Conservation (phyloP, 306 rosid species). For the Gastrolobium bilobum region DNA sequence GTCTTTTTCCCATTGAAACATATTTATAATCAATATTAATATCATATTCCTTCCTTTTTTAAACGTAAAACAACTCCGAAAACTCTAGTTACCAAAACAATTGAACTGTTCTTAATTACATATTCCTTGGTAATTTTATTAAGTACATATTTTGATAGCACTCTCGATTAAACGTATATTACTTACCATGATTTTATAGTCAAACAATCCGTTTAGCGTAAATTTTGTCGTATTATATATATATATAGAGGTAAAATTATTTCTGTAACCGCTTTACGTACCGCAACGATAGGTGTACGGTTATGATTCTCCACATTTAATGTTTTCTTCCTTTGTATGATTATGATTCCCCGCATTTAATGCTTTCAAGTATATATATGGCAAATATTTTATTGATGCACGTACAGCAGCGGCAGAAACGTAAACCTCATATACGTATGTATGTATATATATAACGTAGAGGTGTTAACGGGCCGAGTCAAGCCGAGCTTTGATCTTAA, state of each 20-base stretch:
- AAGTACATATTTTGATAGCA: not conserved
- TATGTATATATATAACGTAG: not conserved
- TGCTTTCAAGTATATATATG: too few species aligned
- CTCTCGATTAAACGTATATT: constrained; percentile 33
- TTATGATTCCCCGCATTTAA: too few species aligned
- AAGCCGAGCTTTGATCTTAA: too few species aligned
- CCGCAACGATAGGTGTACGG: too few species aligned
- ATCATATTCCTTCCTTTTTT: not conserved
- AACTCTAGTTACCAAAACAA: not conserved
- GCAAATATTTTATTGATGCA: too few species aligned
- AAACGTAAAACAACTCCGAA: constrained; percentile 12
- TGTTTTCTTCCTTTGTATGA: too few species aligned
- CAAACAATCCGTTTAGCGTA: constrained; percentile 32
- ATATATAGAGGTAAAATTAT: too few species aligned
- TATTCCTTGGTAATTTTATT: not conserved
- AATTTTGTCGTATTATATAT: not conserved
- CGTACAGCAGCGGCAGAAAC: too few species aligned
- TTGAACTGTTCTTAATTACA: constrained; percentile 19
- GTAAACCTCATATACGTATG: not conserved
- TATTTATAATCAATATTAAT: not conserved
- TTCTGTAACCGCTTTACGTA: too few species aligned
- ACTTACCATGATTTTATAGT: constrained; percentile 19
- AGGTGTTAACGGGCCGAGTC: too few species aligned
- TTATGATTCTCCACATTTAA: too few species aligned
- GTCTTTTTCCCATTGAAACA: constrained; percentile 33